Evolutionary conservation across 352 stramenopile species (phyloP).

Genomic region (Globisporangium ultimum): DNA sequence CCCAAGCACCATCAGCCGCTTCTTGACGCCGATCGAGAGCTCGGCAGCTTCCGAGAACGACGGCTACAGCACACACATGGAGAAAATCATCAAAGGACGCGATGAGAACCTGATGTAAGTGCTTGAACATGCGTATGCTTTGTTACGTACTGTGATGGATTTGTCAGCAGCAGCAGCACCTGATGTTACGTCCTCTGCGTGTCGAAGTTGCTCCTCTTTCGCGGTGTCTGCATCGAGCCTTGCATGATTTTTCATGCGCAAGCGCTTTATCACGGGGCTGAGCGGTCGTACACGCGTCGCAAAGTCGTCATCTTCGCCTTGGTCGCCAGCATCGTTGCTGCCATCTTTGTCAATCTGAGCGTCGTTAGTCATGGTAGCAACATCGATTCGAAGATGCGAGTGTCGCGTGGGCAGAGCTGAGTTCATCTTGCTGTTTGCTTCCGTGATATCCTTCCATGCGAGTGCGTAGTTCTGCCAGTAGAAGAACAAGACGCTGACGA

Average conservation of each 20-base stretch:
- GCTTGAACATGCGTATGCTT: neutral
- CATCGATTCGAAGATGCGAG: neutral
- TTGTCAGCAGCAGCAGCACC: conserved; percentile 2
- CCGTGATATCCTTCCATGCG: conserved; percentile 52
- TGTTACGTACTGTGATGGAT: conserved; percentile 5
- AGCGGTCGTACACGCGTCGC: conserved; percentile 20
- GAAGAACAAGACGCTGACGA: conserved; percentile 49
- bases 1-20: conserved; percentile 48
- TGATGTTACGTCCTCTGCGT: neutral
- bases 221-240: neutral
- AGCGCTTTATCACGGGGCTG: conserved; percentile 57
- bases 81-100: neutral
- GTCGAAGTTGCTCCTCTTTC: neutral
- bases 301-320: conserved; percentile 13
- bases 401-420: neutral
- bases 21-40: conserved; percentile 58
- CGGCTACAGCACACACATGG: conserved; percentile 2
- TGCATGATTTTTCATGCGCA: conserved; percentile 23
- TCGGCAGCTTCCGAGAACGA: conserved; percentile 38
- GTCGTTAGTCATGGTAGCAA: neutral
- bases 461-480: conserved; percentile 77
- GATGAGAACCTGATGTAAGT: neutral
- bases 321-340: conserved; percentile 1
- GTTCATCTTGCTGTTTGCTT: conserved; percentile 12
- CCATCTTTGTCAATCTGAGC: neutral